phyloP scores from a whole-genome alignment of 192 early-diverging fungal species.

The Piromyces sp. region DNA sequence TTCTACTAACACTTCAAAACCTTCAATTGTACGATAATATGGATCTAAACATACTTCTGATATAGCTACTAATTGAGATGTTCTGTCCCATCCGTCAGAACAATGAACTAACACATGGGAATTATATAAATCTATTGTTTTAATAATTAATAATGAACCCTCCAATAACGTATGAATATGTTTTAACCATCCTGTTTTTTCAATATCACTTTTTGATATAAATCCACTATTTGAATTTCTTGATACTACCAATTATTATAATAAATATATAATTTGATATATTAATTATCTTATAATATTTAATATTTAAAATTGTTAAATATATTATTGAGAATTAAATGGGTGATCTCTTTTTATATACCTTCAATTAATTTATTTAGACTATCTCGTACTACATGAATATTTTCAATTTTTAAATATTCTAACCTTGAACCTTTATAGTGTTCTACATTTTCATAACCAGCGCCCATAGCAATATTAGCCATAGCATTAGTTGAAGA shows the following conservation, averaged over 20 bases:
- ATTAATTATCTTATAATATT: no score
- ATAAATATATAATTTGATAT: no score
- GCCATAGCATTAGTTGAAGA: slow-evolving; percentile 86
- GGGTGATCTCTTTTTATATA: slow-evolving; percentile 11
- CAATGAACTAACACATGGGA: slow-evolving; percentile 89
- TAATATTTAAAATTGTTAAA: no score
- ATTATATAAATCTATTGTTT: slow-evolving; percentile 52
- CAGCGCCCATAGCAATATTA: slow-evolving; percentile 80
- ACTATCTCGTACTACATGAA: slow-evolving; percentile 91
- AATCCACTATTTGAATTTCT: slow-evolving; percentile 5
- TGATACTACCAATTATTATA: not conserved
- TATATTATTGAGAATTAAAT: no score
- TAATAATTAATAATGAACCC: slow-evolving; percentile 59
- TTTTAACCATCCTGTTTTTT: slow-evolving; percentile 69
- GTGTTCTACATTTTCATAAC: slow-evolving; percentile 85
- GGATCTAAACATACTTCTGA: slow-evolving; percentile 86
- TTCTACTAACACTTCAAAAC: slow-evolving; percentile 77
- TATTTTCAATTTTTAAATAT: slow-evolving; percentile 91
- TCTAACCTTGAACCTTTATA: slow-evolving; percentile 73
- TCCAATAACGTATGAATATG: slow-evolving; percentile 71
- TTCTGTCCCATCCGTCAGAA: slow-evolving; percentile 98
- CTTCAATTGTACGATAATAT: slow-evolving; percentile 83
- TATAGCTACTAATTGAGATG: slow-evolving; percentile 77
- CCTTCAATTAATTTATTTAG: slow-evolving; percentile 66
- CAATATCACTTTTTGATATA: slow-evolving; percentile 16